Evolutionary conservation across 75 land plant species (phyloP), one percentile per base, ranked within the genome.

Genomic region (Pseudotsuga menziesii): DNA sequence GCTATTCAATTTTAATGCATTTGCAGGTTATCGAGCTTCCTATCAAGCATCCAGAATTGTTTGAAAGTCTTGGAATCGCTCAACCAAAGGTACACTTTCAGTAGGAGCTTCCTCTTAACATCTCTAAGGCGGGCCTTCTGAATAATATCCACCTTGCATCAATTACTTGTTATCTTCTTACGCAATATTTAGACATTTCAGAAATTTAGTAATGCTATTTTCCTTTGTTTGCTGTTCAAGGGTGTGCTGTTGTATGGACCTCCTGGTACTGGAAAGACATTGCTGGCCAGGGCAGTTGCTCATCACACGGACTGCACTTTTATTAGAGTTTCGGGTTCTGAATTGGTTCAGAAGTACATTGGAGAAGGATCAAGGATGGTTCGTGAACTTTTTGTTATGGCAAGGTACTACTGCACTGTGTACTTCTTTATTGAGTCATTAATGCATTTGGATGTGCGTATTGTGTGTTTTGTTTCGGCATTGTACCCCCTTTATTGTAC

Each of bases 281-380:
- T 92, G 2, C 81, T 92, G 39, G 95, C 95, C 39, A 82, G 95
- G 58, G 95, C 95, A 39, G 99, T 96, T 23, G 99, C 99, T 26
- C 98, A 96, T 81, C 99, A 94, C 72, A 96, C 99, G 74, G 99
- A 96, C 76, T 94, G 98, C 81, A 94, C 98, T 5, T 96, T 96
- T 81, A 96, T 96, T 58, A 78, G 99, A 77, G 99, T 96, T 59
- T 94, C 98, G 72, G 99, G 99, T 57, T 94, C 98, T 58, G 99
- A 96, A 75, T 83, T 96, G 71, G 99, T 96, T 71, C 99, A 96
- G 83, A 96, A 96, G 71, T 96, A 96, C 76, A 94, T 96, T 70
- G 99, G 99, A 25, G 99, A 96, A 77, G 99, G 99, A 36, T 94
- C 99, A 11, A 78, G 99, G 67, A 96, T 96, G 99, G 99, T 96